A percentile compares a stretch with the other conserved stretches of the same genome.
These are phyloP conservation scores for Vairimorpha necatrix DNA, from an alignment of 371 early-diverging fungal species.

Conservation along the genomic window DNA sequence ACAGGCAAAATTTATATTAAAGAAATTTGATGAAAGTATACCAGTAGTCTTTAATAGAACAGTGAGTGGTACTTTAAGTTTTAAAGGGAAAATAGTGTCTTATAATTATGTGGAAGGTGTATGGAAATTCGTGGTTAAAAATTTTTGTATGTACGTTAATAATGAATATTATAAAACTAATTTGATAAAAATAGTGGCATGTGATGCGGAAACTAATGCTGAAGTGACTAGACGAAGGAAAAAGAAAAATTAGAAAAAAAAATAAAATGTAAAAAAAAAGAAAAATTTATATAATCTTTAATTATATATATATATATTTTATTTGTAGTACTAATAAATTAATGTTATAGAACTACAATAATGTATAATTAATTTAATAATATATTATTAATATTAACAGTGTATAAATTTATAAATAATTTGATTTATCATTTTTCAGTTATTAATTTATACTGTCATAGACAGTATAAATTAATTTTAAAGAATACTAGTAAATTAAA, in stretches of 20 bases:
- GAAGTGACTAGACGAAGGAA: conserved; percentile 55
- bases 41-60: conserved; percentile 59
- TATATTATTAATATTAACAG: no score
- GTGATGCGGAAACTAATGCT: conserved; percentile 62
- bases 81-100: conserved; percentile 59
- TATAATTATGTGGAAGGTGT: conserved; percentile 66
- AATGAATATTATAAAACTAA: conserved; percentile 57
- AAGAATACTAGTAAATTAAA: no score
- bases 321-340: no score
- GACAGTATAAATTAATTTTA: no score
- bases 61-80: conserved; percentile 62
- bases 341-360: no score
- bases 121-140: conserved; percentile 63
- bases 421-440: no score
- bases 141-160: conserved; percentile 64
- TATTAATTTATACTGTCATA: no score
- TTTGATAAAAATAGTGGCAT: conserved; percentile 64
- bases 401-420: no score
- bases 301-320: no score
- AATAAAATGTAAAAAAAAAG: no score
- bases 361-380: no score
- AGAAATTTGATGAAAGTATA: conserved; percentile 61
- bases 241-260: conserved; percentile 24
- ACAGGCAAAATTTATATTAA: conserved; percentile 60
- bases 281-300: background rate